Evolutionary conservation across 2,329 filamentous ascomycete species (phyloP).

Genomic region (Xylariaceae sp.): DNA sequence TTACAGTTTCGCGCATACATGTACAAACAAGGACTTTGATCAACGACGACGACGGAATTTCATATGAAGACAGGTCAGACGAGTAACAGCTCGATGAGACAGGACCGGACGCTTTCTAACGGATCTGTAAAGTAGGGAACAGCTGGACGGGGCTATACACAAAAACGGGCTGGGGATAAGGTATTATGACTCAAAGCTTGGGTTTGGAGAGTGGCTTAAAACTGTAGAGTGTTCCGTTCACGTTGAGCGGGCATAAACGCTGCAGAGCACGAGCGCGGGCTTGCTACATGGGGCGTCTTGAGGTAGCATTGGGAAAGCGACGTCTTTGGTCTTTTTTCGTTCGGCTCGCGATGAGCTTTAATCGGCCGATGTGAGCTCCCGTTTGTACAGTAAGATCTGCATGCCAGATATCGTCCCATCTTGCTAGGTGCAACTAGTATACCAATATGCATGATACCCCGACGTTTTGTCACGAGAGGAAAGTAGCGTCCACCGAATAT

Average conservation of each 20-base stretch:
- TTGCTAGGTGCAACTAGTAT: neutral
- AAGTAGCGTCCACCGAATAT: neutral
- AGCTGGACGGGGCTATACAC: neutral
- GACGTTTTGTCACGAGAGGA: neutral
- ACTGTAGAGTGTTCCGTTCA: neutral
- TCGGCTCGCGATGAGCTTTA: neutral
- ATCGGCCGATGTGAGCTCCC: neutral
- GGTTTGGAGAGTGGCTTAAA: neutral
- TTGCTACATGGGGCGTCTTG: neutral
- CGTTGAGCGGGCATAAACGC: neutral
- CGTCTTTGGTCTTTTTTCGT: neutral
- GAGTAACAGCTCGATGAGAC: no score
- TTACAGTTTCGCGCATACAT: neutral
- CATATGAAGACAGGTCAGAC: no score
- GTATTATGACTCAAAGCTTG: neutral
- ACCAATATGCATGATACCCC: neutral
- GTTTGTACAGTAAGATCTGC: conserved; percentile 3
- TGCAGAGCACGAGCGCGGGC: neutral
- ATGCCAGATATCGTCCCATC: neutral
- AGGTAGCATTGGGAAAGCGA: conserved; percentile 1
- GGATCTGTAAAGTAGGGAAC: conserved; percentile 1
- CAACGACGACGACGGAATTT: no score
- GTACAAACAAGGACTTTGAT: neutral
- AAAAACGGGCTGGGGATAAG: neutral
- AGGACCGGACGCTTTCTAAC: neutral